phyloP scores from a whole-genome alignment of 176 grass and related monocot species.

The Juncus inflexus region DNA sequence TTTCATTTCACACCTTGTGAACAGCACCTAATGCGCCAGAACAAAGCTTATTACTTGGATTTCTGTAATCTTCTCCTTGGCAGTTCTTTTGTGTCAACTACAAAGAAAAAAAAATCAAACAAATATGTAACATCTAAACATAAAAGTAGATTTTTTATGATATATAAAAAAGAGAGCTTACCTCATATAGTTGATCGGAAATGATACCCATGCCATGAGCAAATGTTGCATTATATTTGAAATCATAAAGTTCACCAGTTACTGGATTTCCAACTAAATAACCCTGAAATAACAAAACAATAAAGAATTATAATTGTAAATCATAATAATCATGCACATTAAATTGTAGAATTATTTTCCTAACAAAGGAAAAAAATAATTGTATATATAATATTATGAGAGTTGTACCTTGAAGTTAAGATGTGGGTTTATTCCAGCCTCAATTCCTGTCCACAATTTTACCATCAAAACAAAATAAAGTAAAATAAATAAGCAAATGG shows the following conservation, averaged over 20 bases:
- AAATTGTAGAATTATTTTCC: not conserved
- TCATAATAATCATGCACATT: not conserved
- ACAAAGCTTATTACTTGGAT: not conserved
- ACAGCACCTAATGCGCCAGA: not conserved
- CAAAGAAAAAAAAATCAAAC: not conserved
- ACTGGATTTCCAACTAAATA: constrained; percentile 45
- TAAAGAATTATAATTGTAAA: not conserved
- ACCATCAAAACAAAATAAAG: not conserved
- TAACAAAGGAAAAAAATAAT: not conserved
- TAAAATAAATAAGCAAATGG: not conserved
- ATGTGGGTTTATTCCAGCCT: constrained; percentile 23
- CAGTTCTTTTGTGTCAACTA: constrained; percentile 1
- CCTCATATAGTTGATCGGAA: constrained; percentile 52
- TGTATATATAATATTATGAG: not conserved
- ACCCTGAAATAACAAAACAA: constrained; percentile 27
- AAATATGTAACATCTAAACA: not conserved
- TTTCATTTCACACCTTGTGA: constrained; percentile 7
- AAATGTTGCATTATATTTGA: constrained; percentile 11
- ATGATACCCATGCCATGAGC: constrained; percentile 56
- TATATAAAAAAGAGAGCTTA: constrained; percentile 7
- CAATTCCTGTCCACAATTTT: constrained; percentile 22
- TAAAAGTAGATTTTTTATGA: constrained; percentile 4
- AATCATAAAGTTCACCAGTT: constrained; percentile 25
- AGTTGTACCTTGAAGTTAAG: constrained; percentile 32
- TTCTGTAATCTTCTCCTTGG: constrained; percentile 1